Conservation (phyloP, 108 stramenopile genomes). For the Nannochloropsis gaditana region DNA sequence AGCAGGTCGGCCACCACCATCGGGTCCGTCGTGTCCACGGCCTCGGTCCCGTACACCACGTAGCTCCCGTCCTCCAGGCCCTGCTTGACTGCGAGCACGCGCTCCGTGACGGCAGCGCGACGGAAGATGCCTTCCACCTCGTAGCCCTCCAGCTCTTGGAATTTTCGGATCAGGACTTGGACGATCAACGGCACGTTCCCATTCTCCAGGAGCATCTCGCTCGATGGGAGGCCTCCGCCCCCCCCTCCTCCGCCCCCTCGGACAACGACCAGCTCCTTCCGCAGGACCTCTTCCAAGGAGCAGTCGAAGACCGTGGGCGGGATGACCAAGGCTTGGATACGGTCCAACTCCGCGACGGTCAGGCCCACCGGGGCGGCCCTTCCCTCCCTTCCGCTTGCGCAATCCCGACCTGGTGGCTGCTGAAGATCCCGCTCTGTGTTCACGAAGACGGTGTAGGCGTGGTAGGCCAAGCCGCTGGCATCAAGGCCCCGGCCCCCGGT, state of each 20-base stretch:
- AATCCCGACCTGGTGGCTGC: background rate
- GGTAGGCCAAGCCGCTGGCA: background rate
- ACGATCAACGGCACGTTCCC: background rate
- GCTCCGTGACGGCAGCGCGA: background rate
- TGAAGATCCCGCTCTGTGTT: background rate
- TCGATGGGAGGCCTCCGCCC: background rate
- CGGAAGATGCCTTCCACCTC: slow-evolving; percentile 12
- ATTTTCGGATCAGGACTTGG: background rate
- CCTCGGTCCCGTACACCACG: slow-evolving; percentile 7
- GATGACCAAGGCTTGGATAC: background rate
- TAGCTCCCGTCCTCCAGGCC: slow-evolving; percentile 7
- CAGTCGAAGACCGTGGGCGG: background rate
- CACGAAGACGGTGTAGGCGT: background rate
- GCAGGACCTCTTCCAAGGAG: background rate
- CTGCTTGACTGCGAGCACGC: background rate
- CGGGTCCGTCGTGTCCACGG: background rate
- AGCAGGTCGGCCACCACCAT: background rate
- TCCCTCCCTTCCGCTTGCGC: background rate
- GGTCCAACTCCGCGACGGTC: background rate
- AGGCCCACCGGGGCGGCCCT: background rate
- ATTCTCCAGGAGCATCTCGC: background rate
- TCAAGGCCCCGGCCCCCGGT: background rate
- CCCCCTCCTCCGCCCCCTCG: slow-evolving; percentile 5
- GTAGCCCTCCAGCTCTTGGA: background rate
- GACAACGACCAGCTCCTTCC: background rate